These are phyloP conservation scores for Pholiota microspora DNA, from an alignment of 768 basidiomycete genomes.

Conservation along the genomic window DNA sequence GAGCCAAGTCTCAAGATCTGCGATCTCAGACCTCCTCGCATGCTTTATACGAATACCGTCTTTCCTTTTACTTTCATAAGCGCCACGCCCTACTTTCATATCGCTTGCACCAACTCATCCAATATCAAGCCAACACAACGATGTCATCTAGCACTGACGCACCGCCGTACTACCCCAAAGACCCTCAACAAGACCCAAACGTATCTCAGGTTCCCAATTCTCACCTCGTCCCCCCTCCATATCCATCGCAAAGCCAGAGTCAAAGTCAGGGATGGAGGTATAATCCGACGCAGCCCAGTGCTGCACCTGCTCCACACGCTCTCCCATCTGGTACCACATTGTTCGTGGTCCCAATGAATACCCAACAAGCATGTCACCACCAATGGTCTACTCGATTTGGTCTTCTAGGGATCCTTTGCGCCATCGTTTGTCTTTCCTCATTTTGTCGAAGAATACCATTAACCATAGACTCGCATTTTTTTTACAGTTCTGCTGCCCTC, in stretches of 20 bases:
- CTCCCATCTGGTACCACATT: neutral
- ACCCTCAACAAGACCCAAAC: neutral
- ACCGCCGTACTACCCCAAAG: neutral
- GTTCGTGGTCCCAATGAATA: neutral
- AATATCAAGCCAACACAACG: too few species aligned
- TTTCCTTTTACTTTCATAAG: too few species aligned
- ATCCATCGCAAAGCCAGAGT: neutral
- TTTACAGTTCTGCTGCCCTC: neutral
- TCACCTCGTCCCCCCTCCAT: neutral
- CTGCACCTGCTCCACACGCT: neutral
- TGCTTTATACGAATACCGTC: too few species aligned
- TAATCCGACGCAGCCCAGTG: neutral
- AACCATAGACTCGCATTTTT: neutral
- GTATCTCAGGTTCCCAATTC: neutral
- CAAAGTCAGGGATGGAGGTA: neutral
- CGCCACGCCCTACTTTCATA: too few species aligned
- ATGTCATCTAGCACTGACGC: neutral
- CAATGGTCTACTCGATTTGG: conserved; percentile 11
- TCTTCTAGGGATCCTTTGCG: conserved; percentile 14
- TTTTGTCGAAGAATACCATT: neutral
- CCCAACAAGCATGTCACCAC: conserved; percentile 1
- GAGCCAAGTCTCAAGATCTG: too few species aligned
- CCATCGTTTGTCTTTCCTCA: conserved; percentile 12
- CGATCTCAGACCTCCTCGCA: too few species aligned
- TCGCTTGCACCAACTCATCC: too few species aligned